A percentile compares a stretch with the other conserved stretches of the same genome.
Conservation (phyloP, 2,329 filamentous ascomycete species). For the Aspergillus intermedius region DNA sequence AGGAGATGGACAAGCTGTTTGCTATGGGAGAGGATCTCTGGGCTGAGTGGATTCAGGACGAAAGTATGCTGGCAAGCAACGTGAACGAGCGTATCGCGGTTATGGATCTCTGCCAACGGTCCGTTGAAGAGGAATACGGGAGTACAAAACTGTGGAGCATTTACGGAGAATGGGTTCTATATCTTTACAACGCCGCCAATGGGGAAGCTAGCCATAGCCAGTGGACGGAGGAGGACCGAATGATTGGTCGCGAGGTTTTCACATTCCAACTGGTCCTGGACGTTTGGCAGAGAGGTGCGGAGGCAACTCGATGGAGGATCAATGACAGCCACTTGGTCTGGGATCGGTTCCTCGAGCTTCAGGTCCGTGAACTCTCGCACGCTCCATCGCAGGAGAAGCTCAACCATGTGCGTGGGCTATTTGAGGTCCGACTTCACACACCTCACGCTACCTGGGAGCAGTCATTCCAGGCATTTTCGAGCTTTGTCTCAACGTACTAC, state of each 20-base stretch:
- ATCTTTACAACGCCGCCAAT: conserved; percentile 49
- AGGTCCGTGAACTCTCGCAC: conserved; percentile 47
- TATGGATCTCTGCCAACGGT: conserved; percentile 54
- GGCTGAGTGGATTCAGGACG: conserved; percentile 58
- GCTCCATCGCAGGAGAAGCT: conserved; percentile 44
- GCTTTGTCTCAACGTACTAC: conserved; percentile 52
- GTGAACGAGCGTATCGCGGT: conserved; percentile 53
- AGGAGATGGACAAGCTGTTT: conserved; percentile 56
- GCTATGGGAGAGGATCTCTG: conserved; percentile 58
- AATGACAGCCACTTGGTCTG: conserved; percentile 57
- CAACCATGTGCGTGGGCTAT: conserved; percentile 45
- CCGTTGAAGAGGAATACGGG: conserved; percentile 55
- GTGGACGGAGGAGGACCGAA: conserved; percentile 52
- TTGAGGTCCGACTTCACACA: conserved; percentile 49
- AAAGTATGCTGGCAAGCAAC: conserved; percentile 50
- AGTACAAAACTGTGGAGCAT: conserved; percentile 57
- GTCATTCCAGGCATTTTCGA: conserved; percentile 55
- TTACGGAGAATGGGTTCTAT: conserved; percentile 56
- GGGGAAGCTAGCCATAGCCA: conserved; percentile 31
- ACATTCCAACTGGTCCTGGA: conserved; percentile 50
- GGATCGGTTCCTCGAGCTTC: conserved; percentile 53
- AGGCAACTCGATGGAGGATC: conserved; percentile 54
- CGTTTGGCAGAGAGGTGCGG: conserved; percentile 50
- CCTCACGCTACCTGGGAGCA: conserved; percentile 56
- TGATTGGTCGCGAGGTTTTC: conserved; percentile 55